phyloP scores from a whole-genome alignment of 139 green algal species.

The Micractinium sp. region DNA sequence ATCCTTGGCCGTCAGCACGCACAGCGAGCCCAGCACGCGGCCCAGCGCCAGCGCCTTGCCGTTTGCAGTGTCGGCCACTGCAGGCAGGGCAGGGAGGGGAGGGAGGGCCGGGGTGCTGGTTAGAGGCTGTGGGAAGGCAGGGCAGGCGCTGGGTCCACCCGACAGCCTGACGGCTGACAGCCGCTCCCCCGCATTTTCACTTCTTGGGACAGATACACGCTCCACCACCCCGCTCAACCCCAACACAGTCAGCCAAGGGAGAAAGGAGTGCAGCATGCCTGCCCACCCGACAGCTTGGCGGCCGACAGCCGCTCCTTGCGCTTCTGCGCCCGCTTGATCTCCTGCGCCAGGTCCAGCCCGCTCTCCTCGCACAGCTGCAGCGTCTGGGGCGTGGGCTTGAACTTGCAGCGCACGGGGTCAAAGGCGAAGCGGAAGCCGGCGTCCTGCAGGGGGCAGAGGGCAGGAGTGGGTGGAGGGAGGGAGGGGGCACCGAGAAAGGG shows the following conservation, averaged over 20 bases:
- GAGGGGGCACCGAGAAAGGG: not conserved
- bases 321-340: slow-evolving; percentile 69
- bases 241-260: too few relatives aligned
- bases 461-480: not conserved
- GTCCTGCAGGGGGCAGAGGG: slow-evolving; percentile 67
- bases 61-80: slow-evolving; percentile 46
- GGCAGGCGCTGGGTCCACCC: not conserved
- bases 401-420: slow-evolving; percentile 93
- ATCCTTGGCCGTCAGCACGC: slow-evolving; percentile 83
- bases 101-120: not conserved
- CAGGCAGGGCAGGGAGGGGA: not conserved
- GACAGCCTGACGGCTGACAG: slow-evolving; percentile 31
- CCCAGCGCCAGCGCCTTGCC: slow-evolving; percentile 81
- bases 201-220: too few relatives aligned
- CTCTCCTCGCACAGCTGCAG: slow-evolving; percentile 87
- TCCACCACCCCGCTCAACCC: too few relatives aligned
- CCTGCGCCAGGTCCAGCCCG: slow-evolving; percentile 86
- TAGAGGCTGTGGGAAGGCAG: not conserved
- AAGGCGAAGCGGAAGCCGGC: slow-evolving; percentile 92
- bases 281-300: slow-evolving; percentile 36
- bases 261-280: not conserved
- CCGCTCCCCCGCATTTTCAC: too few relatives aligned
- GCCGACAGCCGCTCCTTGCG: slow-evolving; percentile 27
- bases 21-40: slow-evolving; percentile 91
- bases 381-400: slow-evolving; percentile 86